phyloP scores from a whole-genome alignment of 305 asterid genomes.

The Fraxinus floribunda region DNA sequence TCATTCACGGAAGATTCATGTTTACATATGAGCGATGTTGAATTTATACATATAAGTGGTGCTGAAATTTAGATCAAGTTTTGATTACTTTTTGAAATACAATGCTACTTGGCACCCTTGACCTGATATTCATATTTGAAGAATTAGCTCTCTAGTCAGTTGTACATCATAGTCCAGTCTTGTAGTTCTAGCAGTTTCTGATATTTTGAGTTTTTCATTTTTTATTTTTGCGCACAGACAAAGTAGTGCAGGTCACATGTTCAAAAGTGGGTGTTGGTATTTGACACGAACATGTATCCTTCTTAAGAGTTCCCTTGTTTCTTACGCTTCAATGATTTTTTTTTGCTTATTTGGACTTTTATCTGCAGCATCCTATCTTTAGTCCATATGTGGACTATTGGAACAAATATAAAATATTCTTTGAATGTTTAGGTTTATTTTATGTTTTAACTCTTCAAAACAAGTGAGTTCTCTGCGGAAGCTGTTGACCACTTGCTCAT shows the following conservation, averaged over 20 bases:
- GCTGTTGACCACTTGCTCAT: slow-evolving; percentile 74
- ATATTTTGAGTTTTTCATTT: background rate
- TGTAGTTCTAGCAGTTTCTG: background rate
- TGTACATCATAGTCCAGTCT: background rate
- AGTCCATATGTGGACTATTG: background rate
- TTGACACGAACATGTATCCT: background rate
- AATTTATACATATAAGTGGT: background rate
- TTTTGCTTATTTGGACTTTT: slow-evolving; percentile 9
- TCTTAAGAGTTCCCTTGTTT: slow-evolving; percentile 54
- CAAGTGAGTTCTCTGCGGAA: slow-evolving; percentile 71
- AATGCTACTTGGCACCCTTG: background rate
- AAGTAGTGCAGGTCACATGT: background rate
- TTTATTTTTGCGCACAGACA: background rate
- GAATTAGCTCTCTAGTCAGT: background rate
- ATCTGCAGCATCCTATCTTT: background rate
- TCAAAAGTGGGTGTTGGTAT: background rate
- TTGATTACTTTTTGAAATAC: background rate
- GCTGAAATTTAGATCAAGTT: background rate
- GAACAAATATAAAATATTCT: slow-evolving; percentile 11
- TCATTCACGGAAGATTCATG: background rate
- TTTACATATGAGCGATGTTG: background rate
- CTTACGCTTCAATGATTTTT: background rate
- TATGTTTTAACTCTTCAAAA: slow-evolving; percentile 77
- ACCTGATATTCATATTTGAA: background rate
- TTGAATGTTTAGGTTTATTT: slow-evolving; percentile 70